Conservation (phyloP, 2,329 filamentous ascomycete species). For the Ciborinia camelliae region DNA sequence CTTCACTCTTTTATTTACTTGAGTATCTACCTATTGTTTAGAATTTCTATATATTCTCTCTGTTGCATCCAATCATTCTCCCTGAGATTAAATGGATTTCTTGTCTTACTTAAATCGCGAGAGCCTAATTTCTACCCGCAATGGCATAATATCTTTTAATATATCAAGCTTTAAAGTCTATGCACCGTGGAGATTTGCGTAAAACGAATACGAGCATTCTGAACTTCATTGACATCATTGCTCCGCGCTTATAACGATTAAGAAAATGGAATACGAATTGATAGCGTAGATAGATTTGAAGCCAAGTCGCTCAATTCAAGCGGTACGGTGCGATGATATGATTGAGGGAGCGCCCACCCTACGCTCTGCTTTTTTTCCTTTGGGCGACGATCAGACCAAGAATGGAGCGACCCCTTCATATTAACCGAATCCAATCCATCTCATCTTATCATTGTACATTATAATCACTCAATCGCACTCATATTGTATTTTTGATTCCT, state of each 20-base stretch:
- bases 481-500: not conserved
- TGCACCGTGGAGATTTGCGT: not conserved
- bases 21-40: not conserved
- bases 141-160: not conserved
- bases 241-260: too few relatives aligned
- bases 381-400: too few relatives aligned
- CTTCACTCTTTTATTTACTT: not conserved
- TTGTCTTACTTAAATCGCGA: not conserved
- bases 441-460: not conserved
- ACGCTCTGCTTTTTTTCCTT: too few relatives aligned
- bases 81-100: not conserved
- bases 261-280: not conserved
- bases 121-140: not conserved
- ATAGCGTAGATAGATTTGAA: conserved; percentile 1
- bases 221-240: too few relatives aligned
- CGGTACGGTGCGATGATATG: too few relatives aligned
- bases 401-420: conserved; percentile 2
- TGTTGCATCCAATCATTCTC: not conserved
- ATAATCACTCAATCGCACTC: not conserved
- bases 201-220: not conserved
- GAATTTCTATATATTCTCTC: not conserved
- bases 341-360: too few relatives aligned
- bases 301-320: not conserved
- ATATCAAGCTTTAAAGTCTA: too few relatives aligned
- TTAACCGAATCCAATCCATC: conserved; percentile 6